phyloP scores from a whole-genome alignment of 1,139 yeast genomes.

The Saccharomyces hybrid region DNA sequence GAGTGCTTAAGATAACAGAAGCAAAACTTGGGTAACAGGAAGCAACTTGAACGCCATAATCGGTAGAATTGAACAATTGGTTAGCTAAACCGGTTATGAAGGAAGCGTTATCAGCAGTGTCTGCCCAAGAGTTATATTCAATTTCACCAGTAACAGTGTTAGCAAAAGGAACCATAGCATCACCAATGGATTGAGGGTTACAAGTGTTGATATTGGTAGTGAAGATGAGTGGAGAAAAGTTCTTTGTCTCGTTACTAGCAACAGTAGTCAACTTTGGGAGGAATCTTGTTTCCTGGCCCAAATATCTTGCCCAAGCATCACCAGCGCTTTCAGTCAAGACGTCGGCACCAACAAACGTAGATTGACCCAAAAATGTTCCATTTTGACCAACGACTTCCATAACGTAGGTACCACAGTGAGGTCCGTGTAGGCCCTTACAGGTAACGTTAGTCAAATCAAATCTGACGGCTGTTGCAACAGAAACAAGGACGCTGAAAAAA shows the following conservation, averaged over 20 bases:
- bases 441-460: not conserved
- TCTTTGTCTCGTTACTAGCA: conserved; percentile 11
- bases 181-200: conserved; percentile 10
- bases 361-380: conserved; percentile 9
- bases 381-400: conserved; percentile 10
- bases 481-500: not conserved
- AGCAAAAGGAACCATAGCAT: conserved; percentile 9
- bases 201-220: conserved; percentile 11
- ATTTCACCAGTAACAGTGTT: conserved; percentile 12
- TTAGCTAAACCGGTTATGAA: conserved; percentile 8
- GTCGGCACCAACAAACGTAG: conserved; percentile 13
- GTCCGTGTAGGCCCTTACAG: conserved; percentile 8
- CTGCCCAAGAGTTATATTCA: conserved; percentile 11
- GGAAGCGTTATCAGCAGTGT: conserved; percentile 7
- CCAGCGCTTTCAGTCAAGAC: conserved; percentile 8
- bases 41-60: conserved; percentile 12
- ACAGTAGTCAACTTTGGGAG: conserved; percentile 11
- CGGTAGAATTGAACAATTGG: conserved; percentile 10
- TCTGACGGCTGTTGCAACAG: not conserved
- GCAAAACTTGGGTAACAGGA: conserved; percentile 9
- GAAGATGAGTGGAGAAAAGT: conserved; percentile 9
- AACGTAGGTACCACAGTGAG: conserved; percentile 13
- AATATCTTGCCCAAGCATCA: conserved; percentile 13
- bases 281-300: conserved; percentile 9
- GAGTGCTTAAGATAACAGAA: conserved; percentile 9